Base-by-base conservation (phyloP, 2,329 filamentous ascomycete genomes). In the Diaporthe caulivora region DNA sequence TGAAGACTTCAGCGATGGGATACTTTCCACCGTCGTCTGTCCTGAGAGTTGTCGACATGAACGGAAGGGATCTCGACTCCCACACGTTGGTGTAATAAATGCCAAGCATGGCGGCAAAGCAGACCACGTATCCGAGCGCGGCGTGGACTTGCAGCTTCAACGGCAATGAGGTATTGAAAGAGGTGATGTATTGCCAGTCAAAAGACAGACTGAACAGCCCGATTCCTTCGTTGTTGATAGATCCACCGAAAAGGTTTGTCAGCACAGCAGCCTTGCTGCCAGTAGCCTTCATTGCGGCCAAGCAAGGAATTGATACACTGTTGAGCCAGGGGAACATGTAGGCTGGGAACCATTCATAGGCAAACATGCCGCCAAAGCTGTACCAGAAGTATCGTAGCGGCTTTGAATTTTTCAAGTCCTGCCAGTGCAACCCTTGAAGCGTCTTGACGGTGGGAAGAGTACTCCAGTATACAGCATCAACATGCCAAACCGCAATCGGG, bases 101-200 rank as follows among this genome's bases (percentile, higher is more conserved):
- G 2, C 80, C 85, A 0, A 87, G 76, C 86, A 90, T 88, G 1
- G 82, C 84, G 9, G 83, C 75, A 70, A 86, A 88, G 77, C 88
- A 90, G 26, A 86, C 78, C 1, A 86, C 44, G n/a, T 84, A 84
- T 0, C 89, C 89, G 0, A 83, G 71, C 0, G 84, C 83, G 9
- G 82, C 76, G 73, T 91, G 87, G 0, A 81, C 73, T 77, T 90
- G 88, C 0, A 88, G 80, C 8, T 82, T 84, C 0, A 91, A 83
- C 0, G 89, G 89, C 0, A 90, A 83, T 0, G 89, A 86, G 0
- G 88, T 89, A 54, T 84, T 82, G 76, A 84, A 85, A 0, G 87
- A 90, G 8, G 87, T 89, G 67, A 90, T 88, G 60, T 87, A 87
- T 83, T 86, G 87, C 87, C 87, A 89, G 74, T 89, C 88, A n/a